These are phyloP conservation scores for Nymphaea colorata DNA, from an alignment of 164 flowering plant species.

Conservation along the genomic window DNA sequence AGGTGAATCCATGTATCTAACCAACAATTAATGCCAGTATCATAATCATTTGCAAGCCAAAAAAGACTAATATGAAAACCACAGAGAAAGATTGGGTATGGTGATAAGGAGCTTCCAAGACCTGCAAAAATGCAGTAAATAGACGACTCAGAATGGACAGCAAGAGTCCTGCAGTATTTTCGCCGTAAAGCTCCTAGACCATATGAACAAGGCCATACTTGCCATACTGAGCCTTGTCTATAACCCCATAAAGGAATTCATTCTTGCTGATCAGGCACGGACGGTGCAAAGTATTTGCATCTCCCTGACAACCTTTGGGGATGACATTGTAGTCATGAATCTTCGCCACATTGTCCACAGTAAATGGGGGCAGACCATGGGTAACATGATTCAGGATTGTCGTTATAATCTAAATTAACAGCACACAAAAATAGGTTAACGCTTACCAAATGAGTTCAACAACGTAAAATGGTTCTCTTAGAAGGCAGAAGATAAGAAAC, in stretches of 20 bases:
- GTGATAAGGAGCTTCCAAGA: slow-evolving; percentile 8
- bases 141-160: slow-evolving; percentile 82
- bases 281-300: slow-evolving; percentile 30
- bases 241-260: slow-evolving; percentile 77
- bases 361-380: slow-evolving; percentile 52
- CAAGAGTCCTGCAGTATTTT: slow-evolving; percentile 64
- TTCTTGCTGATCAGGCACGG: slow-evolving; percentile 46
- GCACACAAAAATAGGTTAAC: neutral
- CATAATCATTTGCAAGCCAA: neutral
- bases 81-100: neutral
- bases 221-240: slow-evolving; percentile 96
- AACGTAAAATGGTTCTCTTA: neutral
- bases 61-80: neutral
- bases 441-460: neutral
- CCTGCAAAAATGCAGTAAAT: slow-evolving; percentile 80
- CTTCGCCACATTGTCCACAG: slow-evolving; percentile 49
- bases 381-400: slow-evolving; percentile 72
- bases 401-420: slow-evolving; percentile 57
- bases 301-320: slow-evolving; percentile 42
- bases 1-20: slow-evolving; percentile 90
- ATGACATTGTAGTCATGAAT: slow-evolving; percentile 5
- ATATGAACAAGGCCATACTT: slow-evolving; percentile 85
- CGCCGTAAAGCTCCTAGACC: slow-evolving; percentile 89
- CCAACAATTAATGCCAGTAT: neutral
- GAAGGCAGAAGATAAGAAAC: neutral